Percentiles rank a stretch among this genome's conserved stretches.
phyloP scores from a whole-genome alignment of 371 early-diverging fungal species.

The Rhizopus arrhizus region DNA sequence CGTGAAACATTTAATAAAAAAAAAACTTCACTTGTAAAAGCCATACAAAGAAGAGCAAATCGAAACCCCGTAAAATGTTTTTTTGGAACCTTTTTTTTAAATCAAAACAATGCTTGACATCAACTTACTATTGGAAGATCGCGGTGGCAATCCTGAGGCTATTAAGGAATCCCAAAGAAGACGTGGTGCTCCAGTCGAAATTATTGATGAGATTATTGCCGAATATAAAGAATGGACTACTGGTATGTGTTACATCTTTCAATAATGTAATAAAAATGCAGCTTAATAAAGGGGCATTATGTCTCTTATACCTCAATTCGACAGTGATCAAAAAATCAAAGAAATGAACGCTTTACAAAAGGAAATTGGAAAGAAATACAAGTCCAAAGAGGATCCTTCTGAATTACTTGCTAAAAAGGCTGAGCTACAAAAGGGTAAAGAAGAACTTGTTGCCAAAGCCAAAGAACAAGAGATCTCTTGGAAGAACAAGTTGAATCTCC shows the following conservation, averaged over 20 bases:
- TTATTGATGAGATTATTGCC: conserved; percentile 91
- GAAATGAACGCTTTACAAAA: conserved; percentile 90
- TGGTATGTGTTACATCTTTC: conserved; percentile 52
- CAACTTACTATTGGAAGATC: conserved; percentile 87
- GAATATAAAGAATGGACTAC: conserved; percentile 91
- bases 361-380: conserved; percentile 87
- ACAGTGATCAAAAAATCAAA: conserved; percentile 89
- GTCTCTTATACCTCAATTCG: conserved; percentile 67
- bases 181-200: conserved; percentile 84
- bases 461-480: conserved; percentile 76
- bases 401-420: conserved; percentile 78
- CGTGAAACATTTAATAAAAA: too few relatives aligned
- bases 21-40: too few relatives aligned
- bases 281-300: not conserved
- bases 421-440: conserved; percentile 73
- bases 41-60: too few relatives aligned
- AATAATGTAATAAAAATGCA: too few relatives aligned
- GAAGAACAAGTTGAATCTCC: conserved; percentile 67
- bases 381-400: conserved; percentile 89
- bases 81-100: too few relatives aligned
- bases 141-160: conserved; percentile 94
- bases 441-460: conserved; percentile 63
- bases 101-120: conserved; percentile 76
- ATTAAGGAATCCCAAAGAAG: conserved; percentile 92
- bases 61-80: too few relatives aligned